Percentiles rank a stretch among this genome's conserved stretches.
phyloP scores from a whole-genome alignment of 2,329 filamentous ascomycete genomes.

The Lojkania enalia region DNA sequence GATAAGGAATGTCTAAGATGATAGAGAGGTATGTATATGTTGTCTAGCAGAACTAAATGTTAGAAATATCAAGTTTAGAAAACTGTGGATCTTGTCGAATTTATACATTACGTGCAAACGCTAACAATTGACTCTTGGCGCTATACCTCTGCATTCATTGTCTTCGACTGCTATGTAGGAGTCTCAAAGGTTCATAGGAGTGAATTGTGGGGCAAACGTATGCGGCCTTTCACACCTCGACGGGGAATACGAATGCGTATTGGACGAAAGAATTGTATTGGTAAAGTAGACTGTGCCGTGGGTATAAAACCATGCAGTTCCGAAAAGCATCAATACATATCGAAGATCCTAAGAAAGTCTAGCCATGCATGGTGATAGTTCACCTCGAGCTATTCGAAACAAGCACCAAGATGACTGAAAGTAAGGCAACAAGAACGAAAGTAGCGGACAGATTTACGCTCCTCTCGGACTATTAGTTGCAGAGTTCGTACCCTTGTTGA shows the following conservation, averaged over 20 bases:
- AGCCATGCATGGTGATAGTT: not conserved
- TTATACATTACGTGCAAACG: no score
- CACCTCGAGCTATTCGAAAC: not conserved
- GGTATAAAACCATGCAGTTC: conserved; percentile 13
- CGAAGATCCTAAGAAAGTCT: not conserved
- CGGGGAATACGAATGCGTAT: not conserved
- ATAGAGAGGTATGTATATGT: no score
- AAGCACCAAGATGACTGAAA: not conserved
- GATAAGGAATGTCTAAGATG: no score
- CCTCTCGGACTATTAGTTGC: conserved; percentile 31
- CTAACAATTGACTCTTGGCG: no score
- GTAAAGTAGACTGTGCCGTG: conserved; percentile 7
- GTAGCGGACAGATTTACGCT: conserved; percentile 7
- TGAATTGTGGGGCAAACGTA: no score
- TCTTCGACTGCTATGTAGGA: no score
- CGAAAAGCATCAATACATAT: not conserved
- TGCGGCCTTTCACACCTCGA: no score
- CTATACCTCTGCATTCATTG: no score
- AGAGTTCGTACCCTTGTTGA: conserved; percentile 33
- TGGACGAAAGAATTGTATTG: conserved; percentile 2
- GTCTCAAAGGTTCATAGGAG: no score
- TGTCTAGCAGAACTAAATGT: no score
- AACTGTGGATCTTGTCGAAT: no score
- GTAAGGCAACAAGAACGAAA: not conserved
- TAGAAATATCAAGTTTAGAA: no score